Evolutionary conservation across 805 yeast genomes (phyloP).

Genomic region (Kodamaea lidongshanica): DNA sequence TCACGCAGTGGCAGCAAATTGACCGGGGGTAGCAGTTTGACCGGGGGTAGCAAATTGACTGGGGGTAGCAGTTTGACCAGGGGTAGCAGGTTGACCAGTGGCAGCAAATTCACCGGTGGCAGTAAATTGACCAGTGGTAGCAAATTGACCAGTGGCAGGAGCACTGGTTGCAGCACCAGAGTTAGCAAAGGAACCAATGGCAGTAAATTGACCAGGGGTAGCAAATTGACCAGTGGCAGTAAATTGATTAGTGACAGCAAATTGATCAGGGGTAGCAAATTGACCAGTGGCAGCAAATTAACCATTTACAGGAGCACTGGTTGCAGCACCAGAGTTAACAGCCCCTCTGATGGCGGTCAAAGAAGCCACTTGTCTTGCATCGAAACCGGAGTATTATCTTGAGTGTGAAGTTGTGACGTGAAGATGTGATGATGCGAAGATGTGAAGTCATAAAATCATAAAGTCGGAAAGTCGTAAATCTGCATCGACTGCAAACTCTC

Average conservation of each 20-base stretch:
- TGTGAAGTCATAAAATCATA: too few species aligned
- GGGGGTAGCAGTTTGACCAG: conserved; percentile 1
- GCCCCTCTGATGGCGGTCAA: conserved; percentile 4
- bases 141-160: conserved; percentile 2
- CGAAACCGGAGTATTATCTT: conserved; percentile 2
- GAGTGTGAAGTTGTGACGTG: too few species aligned
- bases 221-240: not conserved
- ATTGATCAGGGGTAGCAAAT: not conserved
- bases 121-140: conserved; percentile 1
- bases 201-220: conserved; percentile 1
- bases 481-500: too few species aligned
- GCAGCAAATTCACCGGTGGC: conserved; percentile 1
- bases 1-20: conserved; percentile 1
- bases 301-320: conserved; percentile 3
- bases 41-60: conserved; percentile 1
- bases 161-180: conserved; percentile 1
- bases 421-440: too few species aligned
- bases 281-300: conserved; percentile 1
- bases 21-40: conserved; percentile 1
- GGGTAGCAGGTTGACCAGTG: conserved; percentile 1
- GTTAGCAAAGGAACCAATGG: too few species aligned
- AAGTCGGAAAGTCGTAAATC: too few species aligned
- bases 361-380: conserved; percentile 5
- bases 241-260: conserved; percentile 4
- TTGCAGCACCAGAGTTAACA: conserved; percentile 4